Evolutionary conservation across 345 rosid species (phyloP).

Genomic region (Salix udensis): DNA sequence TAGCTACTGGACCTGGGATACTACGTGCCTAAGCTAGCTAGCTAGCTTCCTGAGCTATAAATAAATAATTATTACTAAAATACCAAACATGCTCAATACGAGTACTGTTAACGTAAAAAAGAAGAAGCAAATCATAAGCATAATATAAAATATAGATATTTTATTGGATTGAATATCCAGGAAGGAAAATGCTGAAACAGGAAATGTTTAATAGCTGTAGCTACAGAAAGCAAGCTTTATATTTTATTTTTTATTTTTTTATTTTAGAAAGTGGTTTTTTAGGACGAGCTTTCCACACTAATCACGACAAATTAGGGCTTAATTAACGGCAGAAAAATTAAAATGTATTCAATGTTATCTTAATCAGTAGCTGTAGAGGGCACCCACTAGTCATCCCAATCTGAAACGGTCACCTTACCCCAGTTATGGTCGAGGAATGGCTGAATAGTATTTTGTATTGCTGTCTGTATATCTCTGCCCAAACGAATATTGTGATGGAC

Average conservation of each 20-base stretch:
- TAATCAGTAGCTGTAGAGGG: neutral
- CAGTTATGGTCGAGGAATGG: conserved; percentile 45
- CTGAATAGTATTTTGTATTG: conserved; percentile 20
- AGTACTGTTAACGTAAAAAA: no score
- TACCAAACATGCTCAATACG: no score
- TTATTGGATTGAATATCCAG: no score
- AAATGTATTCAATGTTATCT: neutral
- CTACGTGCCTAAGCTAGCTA: no score
- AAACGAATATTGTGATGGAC: neutral
- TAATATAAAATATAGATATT: no score
- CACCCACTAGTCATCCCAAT: neutral
- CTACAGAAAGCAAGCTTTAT: neutral
- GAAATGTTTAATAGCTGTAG: neutral
- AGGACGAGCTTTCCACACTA: neutral
- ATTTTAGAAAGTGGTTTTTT: no score
- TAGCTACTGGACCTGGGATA: neutral
- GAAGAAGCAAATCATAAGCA: no score
- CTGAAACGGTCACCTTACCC: conserved; percentile 20
- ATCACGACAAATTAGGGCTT: neutral
- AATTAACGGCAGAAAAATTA: neutral
- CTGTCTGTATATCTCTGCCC: neutral
- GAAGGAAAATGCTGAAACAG: neutral
- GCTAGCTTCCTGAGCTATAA: no score
- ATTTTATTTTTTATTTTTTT: no score
- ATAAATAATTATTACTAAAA: no score